Conservation (phyloP, 192 early-diverging fungal genomes). For the Physocladia obscura region DNA sequence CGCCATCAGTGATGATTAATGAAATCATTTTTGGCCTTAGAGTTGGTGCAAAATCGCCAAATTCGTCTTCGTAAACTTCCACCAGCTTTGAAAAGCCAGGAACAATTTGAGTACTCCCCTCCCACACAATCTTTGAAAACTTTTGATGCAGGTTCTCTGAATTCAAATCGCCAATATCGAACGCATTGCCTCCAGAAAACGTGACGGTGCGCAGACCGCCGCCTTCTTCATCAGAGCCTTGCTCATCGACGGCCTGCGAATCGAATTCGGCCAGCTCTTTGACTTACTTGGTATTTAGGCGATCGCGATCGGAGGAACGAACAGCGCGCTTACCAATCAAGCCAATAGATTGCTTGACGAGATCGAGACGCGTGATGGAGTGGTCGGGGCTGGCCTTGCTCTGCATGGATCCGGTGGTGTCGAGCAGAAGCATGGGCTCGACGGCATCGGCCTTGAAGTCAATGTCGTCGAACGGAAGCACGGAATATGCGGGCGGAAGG, state of each 20-base stretch:
- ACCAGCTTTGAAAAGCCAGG: slow-evolving; percentile 1
- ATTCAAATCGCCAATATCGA: slow-evolving; percentile 3
- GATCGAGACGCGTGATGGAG: not conserved
- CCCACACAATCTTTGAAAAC: not conserved
- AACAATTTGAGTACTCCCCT: not conserved
- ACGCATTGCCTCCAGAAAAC: not conserved
- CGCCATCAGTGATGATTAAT: slow-evolving; percentile 3
- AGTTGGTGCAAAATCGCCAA: not conserved
- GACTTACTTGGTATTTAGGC: not conserved
- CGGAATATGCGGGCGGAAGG: not conserved
- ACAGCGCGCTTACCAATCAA: not conserved
- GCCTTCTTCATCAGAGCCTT: slow-evolving; percentile 1
- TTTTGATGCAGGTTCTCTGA: not conserved
- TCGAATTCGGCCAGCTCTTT: not conserved
- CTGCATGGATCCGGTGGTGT: slow-evolving; percentile 10
- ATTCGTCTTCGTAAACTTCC: slow-evolving; percentile 4
- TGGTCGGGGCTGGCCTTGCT: not conserved
- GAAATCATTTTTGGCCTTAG: not conserved
- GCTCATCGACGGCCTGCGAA: not conserved
- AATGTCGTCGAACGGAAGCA: slow-evolving; percentile 4
- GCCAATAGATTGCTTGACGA: slow-evolving; percentile 2
- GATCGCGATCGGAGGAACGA: not conserved
- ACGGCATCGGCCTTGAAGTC: not conserved
- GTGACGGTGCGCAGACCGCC: slow-evolving; percentile 7
- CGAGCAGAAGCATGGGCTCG: slow-evolving; percentile 7